These are phyloP conservation scores for Hamamelis virginiana DNA, from an alignment of 164 flowering plant genomes.

Conservation along the genomic window DNA sequence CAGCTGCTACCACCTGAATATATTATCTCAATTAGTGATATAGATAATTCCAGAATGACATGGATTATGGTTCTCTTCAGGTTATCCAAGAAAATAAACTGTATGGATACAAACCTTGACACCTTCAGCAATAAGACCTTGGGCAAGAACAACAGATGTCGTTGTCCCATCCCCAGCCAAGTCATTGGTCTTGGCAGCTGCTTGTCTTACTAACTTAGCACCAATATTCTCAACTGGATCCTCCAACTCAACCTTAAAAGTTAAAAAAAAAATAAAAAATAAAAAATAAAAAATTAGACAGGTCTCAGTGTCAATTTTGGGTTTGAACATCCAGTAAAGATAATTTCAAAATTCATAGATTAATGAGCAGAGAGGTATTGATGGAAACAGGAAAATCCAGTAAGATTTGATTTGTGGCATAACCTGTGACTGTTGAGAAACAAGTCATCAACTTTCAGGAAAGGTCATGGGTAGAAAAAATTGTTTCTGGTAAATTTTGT, in stretches of 20 bases:
- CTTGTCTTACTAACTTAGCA: constrained; percentile 94
- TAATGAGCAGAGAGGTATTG: too few relatives aligned
- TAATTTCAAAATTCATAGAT: background rate
- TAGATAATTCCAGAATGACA: background rate
- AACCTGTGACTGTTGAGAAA: too few relatives aligned
- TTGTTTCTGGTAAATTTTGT: too few relatives aligned
- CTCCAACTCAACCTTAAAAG: constrained; percentile 80
- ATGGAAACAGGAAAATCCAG: too few relatives aligned
- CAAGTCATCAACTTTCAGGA: too few relatives aligned
- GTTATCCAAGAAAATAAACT: background rate
- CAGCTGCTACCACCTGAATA: constrained; percentile 93
- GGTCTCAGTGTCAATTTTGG: background rate
- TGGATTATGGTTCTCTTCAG: background rate
- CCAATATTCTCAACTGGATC: constrained; percentile 99
- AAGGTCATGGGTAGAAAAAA: too few relatives aligned
- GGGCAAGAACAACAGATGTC: constrained; percentile 99
- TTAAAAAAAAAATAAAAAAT: too few relatives aligned
- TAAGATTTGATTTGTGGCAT: too few relatives aligned
- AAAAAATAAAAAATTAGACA: background rate
- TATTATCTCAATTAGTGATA: constrained; percentile 2
- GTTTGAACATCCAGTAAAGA: background rate
- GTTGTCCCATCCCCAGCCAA: constrained; percentile 99
- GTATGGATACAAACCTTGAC: constrained; percentile 70
- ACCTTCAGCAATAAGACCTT: constrained; percentile 94
- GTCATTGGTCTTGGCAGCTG: constrained; percentile 98